Evolutionary conservation across 1,284 basidiomycete genomes (phyloP).

Genomic region (Ustanciosporium gigantosporum): DNA sequence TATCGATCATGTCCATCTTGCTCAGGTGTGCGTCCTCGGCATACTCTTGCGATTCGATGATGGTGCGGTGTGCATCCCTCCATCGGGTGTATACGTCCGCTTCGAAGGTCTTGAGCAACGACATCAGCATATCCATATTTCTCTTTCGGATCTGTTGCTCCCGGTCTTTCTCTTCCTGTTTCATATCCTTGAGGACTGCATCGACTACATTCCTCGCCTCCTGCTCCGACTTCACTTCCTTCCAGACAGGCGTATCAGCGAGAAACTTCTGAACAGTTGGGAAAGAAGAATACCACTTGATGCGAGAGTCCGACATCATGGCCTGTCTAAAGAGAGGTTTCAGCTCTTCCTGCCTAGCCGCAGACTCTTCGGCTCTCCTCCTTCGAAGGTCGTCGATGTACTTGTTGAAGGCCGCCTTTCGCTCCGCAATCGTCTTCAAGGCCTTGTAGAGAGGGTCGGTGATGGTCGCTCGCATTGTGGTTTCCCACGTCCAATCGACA

Average conservation of each 20-base stretch:
- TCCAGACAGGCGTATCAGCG: constrained; percentile 16
- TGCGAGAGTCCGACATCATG: constrained; percentile 8
- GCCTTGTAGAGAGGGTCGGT: constrained; percentile 97
- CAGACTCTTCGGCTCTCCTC: constrained; percentile 39
- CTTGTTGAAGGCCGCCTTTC: constrained; percentile 75
- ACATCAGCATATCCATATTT: constrained; percentile 50
- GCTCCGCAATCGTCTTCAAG: constrained; percentile 87
- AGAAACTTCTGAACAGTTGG: constrained; percentile 44
- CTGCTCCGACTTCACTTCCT: constrained; percentile 25
- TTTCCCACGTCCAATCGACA: constrained; percentile 94
- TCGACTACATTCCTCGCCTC: constrained; percentile 39
- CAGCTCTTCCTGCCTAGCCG: constrained; percentile 32
- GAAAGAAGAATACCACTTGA: constrained; percentile 49
- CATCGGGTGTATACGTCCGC: constrained; percentile 53
- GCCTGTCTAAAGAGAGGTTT: constrained; percentile 35
- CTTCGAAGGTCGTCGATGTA: constrained; percentile 56
- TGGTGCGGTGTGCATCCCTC: constrained; percentile 55
- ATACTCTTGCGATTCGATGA: constrained; percentile 53
- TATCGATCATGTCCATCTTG: constrained; percentile 46
- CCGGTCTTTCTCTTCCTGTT: constrained; percentile 29
- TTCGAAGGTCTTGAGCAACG: constrained; percentile 54
- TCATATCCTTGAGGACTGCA: constrained; percentile 30
- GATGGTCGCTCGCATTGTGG: constrained; percentile 95
- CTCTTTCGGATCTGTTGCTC: constrained; percentile 30
- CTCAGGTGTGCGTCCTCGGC: constrained; percentile 36